Percentiles rank a stretch among this genome's conserved stretches.
Conservation (phyloP, 2,329 filamentous ascomycete species). For the Hymenoscyphus linearis region DNA sequence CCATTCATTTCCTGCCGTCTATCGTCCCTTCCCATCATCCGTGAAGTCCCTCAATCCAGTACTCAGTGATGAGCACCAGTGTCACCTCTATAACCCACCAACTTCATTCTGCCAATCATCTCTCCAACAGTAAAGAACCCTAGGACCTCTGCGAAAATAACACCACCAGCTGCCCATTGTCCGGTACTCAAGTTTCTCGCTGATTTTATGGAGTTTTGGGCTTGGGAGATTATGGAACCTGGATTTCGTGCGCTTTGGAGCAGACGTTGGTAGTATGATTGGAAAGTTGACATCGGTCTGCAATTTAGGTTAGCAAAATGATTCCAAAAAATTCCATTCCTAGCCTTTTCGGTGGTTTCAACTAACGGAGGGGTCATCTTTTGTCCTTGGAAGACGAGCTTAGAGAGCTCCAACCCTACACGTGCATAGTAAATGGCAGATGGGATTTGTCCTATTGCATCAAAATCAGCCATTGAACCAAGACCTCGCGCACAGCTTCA, state of each 20-base stretch:
- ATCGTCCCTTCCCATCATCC: conserved; percentile 2
- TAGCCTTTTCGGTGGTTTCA: neutral
- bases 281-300: conserved; percentile 76
- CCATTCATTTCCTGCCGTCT: conserved; percentile 12
- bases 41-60: neutral
- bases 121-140: conserved; percentile 98
- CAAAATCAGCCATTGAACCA: conserved; percentile 23
- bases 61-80: conserved; percentile 50
- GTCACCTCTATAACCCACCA: conserved; percentile 85
- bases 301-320: conserved; percentile 2
- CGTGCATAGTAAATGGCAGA: conserved; percentile 86
- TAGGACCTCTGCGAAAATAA: conserved; percentile 78
- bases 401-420: conserved; percentile 81
- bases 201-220: conserved; percentile 50
- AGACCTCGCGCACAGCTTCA: neutral
- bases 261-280: conserved; percentile 75
- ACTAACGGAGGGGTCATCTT: conserved; percentile 95
- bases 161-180: conserved; percentile 67
- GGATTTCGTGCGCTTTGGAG: conserved; percentile 69
- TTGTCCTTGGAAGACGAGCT: conserved; percentile 80
- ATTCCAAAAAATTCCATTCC: neutral
- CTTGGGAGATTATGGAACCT: conserved; percentile 46
- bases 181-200: conserved; percentile 65
- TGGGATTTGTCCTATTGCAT: conserved; percentile 67
- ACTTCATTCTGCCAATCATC: conserved; percentile 92